phyloP scores from a whole-genome alignment of 116 monocot species.

The Thalassia testudinum region DNA sequence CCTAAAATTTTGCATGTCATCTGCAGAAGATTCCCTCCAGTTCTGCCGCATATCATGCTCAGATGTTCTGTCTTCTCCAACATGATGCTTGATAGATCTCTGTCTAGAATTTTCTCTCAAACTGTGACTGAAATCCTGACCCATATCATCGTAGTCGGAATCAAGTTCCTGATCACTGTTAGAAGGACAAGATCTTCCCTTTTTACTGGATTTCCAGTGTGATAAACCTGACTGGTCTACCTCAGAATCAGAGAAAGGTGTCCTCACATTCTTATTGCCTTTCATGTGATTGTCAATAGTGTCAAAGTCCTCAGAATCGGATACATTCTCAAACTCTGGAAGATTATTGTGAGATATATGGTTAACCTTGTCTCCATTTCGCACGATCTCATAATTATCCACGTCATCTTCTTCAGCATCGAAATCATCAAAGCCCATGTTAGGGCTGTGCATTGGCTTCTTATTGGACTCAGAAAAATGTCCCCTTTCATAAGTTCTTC shows the following conservation, averaged over 20 bases:
- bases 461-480: conserved; percentile 23
- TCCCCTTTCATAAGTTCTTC: conserved; percentile 10
- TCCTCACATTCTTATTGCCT: conserved; percentile 6
- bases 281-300: conserved; percentile 15
- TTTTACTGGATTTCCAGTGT: conserved; percentile 19
- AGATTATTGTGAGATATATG: conserved; percentile 2
- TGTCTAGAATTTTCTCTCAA: not conserved
- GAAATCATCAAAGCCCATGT: conserved; percentile 84
- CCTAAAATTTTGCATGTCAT: no score
- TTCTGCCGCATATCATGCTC: not conserved
- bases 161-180: conserved; percentile 22
- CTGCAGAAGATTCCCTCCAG: not conserved
- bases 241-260: conserved; percentile 12
- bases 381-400: conserved; percentile 68
- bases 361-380: no score
- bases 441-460: conserved; percentile 8
- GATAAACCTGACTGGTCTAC: conserved; percentile 16
- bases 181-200: conserved; percentile 19
- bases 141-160: conserved; percentile 23
- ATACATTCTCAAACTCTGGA: conserved; percentile 46
- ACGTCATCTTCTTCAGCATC: conserved; percentile 92
- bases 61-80: no score
- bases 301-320: conserved; percentile 43
- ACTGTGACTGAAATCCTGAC: not conserved
- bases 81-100: no score